phyloP scores from a whole-genome alignment of 2,329 filamentous ascomycete species.

The Diaporthe vaccinii region DNA sequence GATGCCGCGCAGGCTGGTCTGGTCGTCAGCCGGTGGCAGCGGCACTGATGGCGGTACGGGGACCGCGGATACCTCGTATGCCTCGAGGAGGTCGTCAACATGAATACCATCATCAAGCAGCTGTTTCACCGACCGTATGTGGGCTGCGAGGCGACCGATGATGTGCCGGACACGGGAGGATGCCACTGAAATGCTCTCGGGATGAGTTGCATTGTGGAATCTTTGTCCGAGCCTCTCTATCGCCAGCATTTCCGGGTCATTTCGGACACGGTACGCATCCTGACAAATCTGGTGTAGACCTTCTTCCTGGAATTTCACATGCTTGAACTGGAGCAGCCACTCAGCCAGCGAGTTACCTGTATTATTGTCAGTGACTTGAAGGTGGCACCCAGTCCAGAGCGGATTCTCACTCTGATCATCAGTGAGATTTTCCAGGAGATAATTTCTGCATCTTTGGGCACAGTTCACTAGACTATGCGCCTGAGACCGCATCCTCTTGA shows the following conservation, averaged over 20 bases:
- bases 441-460: not conserved
- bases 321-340: slow-evolving; percentile 36
- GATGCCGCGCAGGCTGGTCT: slow-evolving; percentile 50
- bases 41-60: slow-evolving; percentile 35
- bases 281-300: slow-evolving; percentile 18
- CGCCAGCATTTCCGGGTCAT: slow-evolving; percentile 37
- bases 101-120: slow-evolving; percentile 52
- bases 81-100: slow-evolving; percentile 50
- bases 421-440: not conserved
- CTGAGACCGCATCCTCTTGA: not conserved
- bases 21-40: slow-evolving; percentile 46
- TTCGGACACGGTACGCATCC: slow-evolving; percentile 37
- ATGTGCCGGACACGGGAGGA: slow-evolving; percentile 55
- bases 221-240: not conserved
- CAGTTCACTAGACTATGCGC: not conserved
- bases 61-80: slow-evolving; percentile 47
- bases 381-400: no score
- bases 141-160: slow-evolving; percentile 60
- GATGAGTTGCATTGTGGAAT: slow-evolving; percentile 28
- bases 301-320: not conserved
- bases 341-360: not conserved
- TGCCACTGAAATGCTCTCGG: not conserved
- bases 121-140: slow-evolving; percentile 54
- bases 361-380: not conserved
- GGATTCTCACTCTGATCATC: not conserved